Evolutionary conservation across 768 basidiomycete species (phyloP), one percentile per base, ranked within the genome.

Genomic region (Phanerochaete sordida): DNA sequence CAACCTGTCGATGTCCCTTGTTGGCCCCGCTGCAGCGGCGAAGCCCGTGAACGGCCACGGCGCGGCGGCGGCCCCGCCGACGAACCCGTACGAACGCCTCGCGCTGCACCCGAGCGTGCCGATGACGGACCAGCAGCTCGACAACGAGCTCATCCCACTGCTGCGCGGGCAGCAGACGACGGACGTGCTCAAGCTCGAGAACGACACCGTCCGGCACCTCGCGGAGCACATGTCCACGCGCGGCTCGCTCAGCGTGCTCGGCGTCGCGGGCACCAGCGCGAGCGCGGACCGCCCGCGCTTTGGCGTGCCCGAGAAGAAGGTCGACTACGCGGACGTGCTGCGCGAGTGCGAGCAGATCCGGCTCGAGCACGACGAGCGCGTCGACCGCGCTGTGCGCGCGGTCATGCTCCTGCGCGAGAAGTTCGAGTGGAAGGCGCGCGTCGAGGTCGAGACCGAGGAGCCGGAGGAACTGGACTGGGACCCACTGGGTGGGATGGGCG

Each of bases 391-490:
- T 0, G 80, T 88, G n/a, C 78, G 86, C 45, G 91, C 92, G 0
- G 91, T 94, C 11, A 79, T 78, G 39, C 86, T 93, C 82, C 75
- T 93, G 8, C 75, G 81, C 59, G 91, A 93, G 58, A 88, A 84
- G 71, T 93, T 87, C 69, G 90, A 93, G 49, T 91, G 90, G 88
- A 86, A 86, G 69, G 83, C 85, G 64, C 79, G 91, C n/a, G 87
- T 93, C 23, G 85, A 84, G 61, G 90, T 91, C 13, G 86, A 87
- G 66, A 83, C 84, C 15, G 90, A 89, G 63, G 90, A 91, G 70
- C 88, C 88, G 2, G 88, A 91, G 64, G 90, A 91, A 62, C 73
- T 89, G 37, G 84, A 83, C 21, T 88, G 86, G 86, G 86, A 87
- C 64, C 85, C 86, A 3, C 76, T 83, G 44, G 30, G 75, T 12